Evolutionary conservation across 164 flowering plant genomes (phyloP).

Genomic region (Cinnamomum micranthum): DNA sequence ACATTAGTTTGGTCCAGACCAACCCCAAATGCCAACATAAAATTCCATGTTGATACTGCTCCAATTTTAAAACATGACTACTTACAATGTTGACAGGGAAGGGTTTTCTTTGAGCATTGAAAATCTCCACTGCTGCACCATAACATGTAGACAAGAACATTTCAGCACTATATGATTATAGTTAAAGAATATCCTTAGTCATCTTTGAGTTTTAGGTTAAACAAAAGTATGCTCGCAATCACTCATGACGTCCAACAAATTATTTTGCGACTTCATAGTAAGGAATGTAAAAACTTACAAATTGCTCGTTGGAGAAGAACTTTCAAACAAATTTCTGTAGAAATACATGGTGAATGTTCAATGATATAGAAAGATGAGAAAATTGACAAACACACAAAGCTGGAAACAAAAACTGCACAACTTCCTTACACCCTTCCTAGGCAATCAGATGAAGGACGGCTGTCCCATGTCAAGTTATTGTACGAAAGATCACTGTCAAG

Average conservation of each 20-base stretch:
- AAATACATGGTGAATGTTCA: background rate
- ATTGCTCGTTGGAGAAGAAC: slow-evolving; percentile 34
- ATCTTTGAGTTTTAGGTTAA: too few relatives aligned
- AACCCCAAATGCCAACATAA: too few relatives aligned
- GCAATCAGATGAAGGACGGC: slow-evolving; percentile 27
- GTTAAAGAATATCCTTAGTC: background rate
- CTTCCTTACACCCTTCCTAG: slow-evolving; percentile 18
- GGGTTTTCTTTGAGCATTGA: slow-evolving; percentile 43
- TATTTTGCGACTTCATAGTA: background rate
- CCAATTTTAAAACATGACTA: background rate
- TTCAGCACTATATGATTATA: background rate
- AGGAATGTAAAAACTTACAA: slow-evolving; percentile 38
- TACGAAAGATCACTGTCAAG: slow-evolving; percentile 71
- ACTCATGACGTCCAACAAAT: too few relatives aligned
- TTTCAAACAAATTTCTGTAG: slow-evolving; percentile 53
- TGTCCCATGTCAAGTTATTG: slow-evolving; percentile 61
- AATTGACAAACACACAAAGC: too few relatives aligned
- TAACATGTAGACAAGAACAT: background rate
- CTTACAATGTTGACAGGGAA: slow-evolving; percentile 34
- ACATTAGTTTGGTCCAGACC: too few relatives aligned
- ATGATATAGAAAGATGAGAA: background rate
- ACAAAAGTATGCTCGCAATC: too few relatives aligned
- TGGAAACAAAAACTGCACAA: background rate
- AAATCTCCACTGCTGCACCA: slow-evolving; percentile 25
- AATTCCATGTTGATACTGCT: too few relatives aligned